These are phyloP conservation scores for Annulohypoxylon bovei DNA, from an alignment of 495 filamentous ascomycete species.

Conservation along the genomic window DNA sequence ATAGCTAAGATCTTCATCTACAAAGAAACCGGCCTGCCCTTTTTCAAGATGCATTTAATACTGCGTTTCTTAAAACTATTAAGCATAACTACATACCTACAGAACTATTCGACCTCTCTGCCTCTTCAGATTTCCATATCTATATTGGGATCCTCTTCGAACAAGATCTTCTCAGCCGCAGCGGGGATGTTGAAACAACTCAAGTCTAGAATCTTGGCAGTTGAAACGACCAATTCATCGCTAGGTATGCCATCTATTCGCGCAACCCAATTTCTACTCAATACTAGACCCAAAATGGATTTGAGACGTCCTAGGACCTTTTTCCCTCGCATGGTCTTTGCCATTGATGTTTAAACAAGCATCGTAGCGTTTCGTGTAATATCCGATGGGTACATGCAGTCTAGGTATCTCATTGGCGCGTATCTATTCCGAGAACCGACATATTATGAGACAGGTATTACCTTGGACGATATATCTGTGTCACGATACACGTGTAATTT, in stretches of 20 bases:
- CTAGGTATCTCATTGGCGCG: background rate
- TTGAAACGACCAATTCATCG: slow-evolving; percentile 27
- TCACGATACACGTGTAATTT: background rate
- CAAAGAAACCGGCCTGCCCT: background rate
- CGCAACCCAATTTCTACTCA: background rate
- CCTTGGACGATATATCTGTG: background rate
- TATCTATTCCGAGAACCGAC: background rate
- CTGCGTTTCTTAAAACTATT: background rate
- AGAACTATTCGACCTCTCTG: no score
- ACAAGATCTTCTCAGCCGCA: slow-evolving; percentile 22
- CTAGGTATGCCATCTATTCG: background rate
- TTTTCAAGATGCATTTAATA: no score
- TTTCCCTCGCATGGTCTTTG: background rate
- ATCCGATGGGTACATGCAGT: background rate
- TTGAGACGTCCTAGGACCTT: background rate
- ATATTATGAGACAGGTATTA: no score
- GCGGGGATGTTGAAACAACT: slow-evolving; percentile 28
- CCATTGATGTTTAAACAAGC: slow-evolving; percentile 14
- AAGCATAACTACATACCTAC: no score
- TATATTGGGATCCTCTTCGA: background rate
- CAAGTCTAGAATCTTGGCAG: slow-evolving; percentile 43
- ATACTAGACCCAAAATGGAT: background rate
- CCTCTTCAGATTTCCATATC: background rate
- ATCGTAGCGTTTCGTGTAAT: background rate
- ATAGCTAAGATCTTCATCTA: background rate